Evolutionary conservation across 257 asterid species (phyloP).

Genomic region (Plantago ovata): DNA sequence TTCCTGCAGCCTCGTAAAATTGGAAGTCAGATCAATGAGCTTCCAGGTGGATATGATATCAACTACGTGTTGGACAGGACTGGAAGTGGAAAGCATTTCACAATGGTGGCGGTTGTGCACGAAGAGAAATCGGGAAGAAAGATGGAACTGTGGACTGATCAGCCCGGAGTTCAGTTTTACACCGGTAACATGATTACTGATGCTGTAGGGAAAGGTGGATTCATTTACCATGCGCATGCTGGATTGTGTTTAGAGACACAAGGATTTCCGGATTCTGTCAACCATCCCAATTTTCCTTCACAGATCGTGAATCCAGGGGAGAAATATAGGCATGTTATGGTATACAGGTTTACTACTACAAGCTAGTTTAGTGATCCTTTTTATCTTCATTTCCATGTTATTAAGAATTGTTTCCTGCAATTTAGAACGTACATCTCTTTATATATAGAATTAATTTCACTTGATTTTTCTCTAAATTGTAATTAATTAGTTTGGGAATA

Average conservation of each 20-base stretch:
- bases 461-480: too few species aligned
- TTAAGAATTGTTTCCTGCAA: too few species aligned
- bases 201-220: slow-evolving; percentile 53
- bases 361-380: neutral
- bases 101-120: slow-evolving; percentile 43
- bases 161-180: slow-evolving; percentile 77
- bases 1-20: slow-evolving; percentile 47
- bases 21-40: slow-evolving; percentile 37
- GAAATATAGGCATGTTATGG: slow-evolving; percentile 54
- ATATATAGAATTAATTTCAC: too few species aligned
- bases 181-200: slow-evolving; percentile 54
- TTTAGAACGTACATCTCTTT: too few species aligned
- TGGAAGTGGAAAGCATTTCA: slow-evolving; percentile 26
- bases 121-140: slow-evolving; percentile 56
- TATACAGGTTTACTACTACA: slow-evolving; percentile 61
- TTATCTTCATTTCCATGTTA: neutral
- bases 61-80: slow-evolving; percentile 59
- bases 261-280: slow-evolving; percentile 85
- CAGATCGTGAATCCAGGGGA: slow-evolving; percentile 68
- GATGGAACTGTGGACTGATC: slow-evolving; percentile 82
- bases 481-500: too few species aligned
- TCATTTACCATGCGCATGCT: slow-evolving; percentile 37
- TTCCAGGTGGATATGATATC: slow-evolving; percentile 61
- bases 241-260: slow-evolving; percentile 80
- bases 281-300: slow-evolving; percentile 70